phyloP scores from a whole-genome alignment of 257 asterid species.

The Ligustrum vulgare region DNA sequence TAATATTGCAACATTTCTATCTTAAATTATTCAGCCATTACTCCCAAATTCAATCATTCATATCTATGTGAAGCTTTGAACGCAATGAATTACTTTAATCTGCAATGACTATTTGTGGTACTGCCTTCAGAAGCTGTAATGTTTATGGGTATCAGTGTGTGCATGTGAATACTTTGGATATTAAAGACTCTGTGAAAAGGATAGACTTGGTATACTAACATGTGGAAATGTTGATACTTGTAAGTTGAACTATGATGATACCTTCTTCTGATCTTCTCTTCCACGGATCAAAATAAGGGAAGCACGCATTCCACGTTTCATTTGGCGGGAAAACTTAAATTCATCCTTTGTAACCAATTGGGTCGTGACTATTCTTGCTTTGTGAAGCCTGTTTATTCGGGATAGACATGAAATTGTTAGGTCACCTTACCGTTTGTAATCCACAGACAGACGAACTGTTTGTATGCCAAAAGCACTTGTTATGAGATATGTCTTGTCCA shows the following conservation, averaged over 20 bases:
- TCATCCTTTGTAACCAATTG: background rate
- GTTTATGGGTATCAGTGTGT: background rate
- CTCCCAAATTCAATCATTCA: background rate
- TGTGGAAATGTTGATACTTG: background rate
- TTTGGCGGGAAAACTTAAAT: background rate
- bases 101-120: background rate
- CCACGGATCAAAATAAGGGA: background rate
- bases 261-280: background rate
- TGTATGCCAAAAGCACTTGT: background rate
- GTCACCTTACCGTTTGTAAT: background rate
- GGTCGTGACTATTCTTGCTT: background rate
- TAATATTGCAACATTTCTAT: background rate
- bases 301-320: background rate
- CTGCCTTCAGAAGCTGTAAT: background rate
- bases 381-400: background rate
- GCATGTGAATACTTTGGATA: background rate
- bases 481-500: background rate
- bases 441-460: background rate
- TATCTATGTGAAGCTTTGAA: background rate
- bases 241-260: background rate
- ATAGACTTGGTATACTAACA: background rate
- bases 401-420: background rate
- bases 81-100: too few species aligned
- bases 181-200: background rate
- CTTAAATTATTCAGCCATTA: background rate